These are phyloP conservation scores for Sedum album DNA, from an alignment of 164 flowering plant genomes.

Conservation along the genomic window DNA sequence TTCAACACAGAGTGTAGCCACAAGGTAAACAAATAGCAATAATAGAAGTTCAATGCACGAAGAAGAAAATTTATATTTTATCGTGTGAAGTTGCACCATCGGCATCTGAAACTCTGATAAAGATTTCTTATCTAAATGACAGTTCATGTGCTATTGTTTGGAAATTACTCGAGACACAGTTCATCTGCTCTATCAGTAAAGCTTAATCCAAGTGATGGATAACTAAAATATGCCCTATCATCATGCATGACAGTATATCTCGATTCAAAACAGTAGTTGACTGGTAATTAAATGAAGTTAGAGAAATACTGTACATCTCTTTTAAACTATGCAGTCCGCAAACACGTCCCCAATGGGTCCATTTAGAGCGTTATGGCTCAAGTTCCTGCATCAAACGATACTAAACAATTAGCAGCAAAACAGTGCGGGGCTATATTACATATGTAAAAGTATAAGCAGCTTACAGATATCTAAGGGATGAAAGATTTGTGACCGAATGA, in stretches of 20 bases:
- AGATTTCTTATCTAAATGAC: neutral
- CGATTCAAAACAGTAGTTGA: neutral
- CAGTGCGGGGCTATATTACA: neutral
- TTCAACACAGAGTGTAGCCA: neutral
- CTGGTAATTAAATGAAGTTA: neutral
- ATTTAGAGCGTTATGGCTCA: slow-evolving; percentile 64
- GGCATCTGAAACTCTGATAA: neutral
- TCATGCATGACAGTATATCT: neutral
- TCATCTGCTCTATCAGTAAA: neutral
- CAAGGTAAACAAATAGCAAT: neutral
- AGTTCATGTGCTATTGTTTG: neutral
- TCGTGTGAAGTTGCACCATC: neutral
- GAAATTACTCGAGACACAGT: neutral
- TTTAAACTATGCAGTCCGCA: slow-evolving; percentile 35
- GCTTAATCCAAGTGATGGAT: neutral
- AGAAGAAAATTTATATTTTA: neutral
- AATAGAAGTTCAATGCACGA: neutral
- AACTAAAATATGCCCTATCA: neutral
- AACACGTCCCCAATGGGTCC: slow-evolving; percentile 76
- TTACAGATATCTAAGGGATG: slow-evolving; percentile 54
- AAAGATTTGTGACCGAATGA: slow-evolving; percentile 35
- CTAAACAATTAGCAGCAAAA: slow-evolving; percentile 1
- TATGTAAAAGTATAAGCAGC: slow-evolving; percentile 17
- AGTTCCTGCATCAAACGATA: slow-evolving; percentile 41
- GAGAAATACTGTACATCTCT: slow-evolving; percentile 43